Conservation (phyloP, 2,329 filamentous ascomycete genomes). For the Didymosphaeria variabile region DNA sequence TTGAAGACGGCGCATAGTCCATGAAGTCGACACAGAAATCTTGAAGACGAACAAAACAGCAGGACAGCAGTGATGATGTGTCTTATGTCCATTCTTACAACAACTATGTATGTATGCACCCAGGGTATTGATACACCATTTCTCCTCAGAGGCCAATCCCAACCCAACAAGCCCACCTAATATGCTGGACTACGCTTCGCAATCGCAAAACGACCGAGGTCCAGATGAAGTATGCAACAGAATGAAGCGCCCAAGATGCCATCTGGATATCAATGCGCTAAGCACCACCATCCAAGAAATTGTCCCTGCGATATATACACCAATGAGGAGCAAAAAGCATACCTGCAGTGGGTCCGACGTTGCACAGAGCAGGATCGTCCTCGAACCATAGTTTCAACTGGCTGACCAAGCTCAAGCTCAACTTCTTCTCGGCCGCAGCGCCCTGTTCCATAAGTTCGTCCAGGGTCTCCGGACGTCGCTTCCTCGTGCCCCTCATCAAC, state of each 20-base stretch:
- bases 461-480: not conserved
- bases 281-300: not conserved
- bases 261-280: not conserved
- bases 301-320: not conserved
- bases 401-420: not conserved
- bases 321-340: not conserved
- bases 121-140: conserved; percentile 10
- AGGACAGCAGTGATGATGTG: too few species aligned
- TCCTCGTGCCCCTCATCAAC: not conserved
- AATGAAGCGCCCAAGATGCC: conserved; percentile 1
- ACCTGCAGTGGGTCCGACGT: not conserved
- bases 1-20: too few species aligned
- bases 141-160: not conserved
- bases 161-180: not conserved
- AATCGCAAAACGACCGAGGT: conserved; percentile 5
- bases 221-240: not conserved
- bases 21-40: too few species aligned
- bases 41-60: too few species aligned
- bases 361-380: not conserved
- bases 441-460: not conserved
- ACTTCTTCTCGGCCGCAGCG: not conserved
- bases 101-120: conserved; percentile 4
- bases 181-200: conserved; percentile 9
- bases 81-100: conserved; percentile 9
- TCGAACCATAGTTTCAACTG: not conserved